Evolutionary conservation across 2,329 filamentous ascomycete species (phyloP).

Genomic region (Chrysoporthe austroafricana): DNA sequence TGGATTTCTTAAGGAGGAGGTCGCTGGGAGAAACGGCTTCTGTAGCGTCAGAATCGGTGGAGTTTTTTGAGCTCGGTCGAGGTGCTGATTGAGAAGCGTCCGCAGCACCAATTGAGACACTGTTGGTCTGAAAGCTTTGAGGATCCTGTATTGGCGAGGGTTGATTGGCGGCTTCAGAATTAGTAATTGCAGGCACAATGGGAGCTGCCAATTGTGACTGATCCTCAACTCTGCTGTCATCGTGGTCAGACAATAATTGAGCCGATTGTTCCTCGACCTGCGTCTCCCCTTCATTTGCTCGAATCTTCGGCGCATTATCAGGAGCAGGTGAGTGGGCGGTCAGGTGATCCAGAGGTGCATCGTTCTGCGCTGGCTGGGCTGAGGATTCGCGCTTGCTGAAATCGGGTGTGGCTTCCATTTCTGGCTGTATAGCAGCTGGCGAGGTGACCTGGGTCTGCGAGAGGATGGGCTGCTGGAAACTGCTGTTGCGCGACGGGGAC

Average conservation of each 20-base stretch:
- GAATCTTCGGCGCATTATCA: background rate
- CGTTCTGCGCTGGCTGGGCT: background rate
- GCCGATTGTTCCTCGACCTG: background rate
- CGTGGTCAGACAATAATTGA: background rate
- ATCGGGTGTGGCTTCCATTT: background rate
- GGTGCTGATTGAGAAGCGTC: background rate
- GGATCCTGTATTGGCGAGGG: background rate
- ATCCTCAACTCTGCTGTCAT: background rate
- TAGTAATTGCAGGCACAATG: background rate
- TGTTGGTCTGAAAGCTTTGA: background rate
- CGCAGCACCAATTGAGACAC: background rate
- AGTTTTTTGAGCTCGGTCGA: constrained; percentile 9
- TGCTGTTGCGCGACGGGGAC: constrained; percentile 15
- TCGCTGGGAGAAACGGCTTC: constrained; percentile 7
- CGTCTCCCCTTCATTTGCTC: background rate
- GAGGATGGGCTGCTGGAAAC: background rate
- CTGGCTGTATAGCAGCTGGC: constrained; percentile 4
- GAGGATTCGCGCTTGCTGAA: background rate
- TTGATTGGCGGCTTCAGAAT: background rate
- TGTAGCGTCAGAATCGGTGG: constrained; percentile 12
- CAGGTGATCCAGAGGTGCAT: background rate
- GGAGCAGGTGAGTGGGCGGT: background rate
- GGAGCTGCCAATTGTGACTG: background rate
- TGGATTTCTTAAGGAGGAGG: background rate
- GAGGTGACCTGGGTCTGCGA: constrained; percentile 13